Percentiles rank a stretch among this genome's conserved stretches.
Conservation (phyloP, 106 monocot species). For the Dendrobium catenatum region DNA sequence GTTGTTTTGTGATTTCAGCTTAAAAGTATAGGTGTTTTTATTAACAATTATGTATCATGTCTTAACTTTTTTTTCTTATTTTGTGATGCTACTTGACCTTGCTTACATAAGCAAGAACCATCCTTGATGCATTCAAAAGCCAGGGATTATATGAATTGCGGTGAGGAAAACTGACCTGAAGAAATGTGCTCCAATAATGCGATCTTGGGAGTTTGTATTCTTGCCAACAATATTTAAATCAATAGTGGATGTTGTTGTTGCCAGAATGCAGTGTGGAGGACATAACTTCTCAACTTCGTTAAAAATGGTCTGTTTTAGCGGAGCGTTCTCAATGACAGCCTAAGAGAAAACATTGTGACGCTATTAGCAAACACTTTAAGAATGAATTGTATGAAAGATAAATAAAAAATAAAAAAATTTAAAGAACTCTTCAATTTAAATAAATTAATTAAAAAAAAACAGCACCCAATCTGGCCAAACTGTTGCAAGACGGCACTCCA, state of each 20-base stretch:
- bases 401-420: not conserved
- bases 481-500: not conserved
- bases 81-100: not conserved
- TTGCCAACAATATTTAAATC: slow-evolving; percentile 79
- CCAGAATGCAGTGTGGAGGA: slow-evolving; percentile 72
- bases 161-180: slow-evolving; percentile 72
- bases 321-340: slow-evolving; percentile 80
- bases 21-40: too few relatives aligned
- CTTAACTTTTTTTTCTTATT: not conserved
- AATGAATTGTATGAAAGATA: not conserved
- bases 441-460: not conserved
- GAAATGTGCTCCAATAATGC: slow-evolving; percentile 89
- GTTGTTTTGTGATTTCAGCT: too few relatives aligned
- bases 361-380: not conserved
- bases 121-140: not conserved
- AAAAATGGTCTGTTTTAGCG: slow-evolving; percentile 85
- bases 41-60: not conserved
- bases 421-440: not conserved
- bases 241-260: slow-evolving; percentile 97
- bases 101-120: not conserved
- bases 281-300: slow-evolving; percentile 72
- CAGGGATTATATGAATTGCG: slow-evolving; percentile 28
- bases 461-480: not conserved
- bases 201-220: slow-evolving; percentile 77
- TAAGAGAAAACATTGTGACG: slow-evolving; percentile 11